Evolutionary conservation across 805 yeast genomes (phyloP).

Genomic region (Hanseniaspora thailandica): DNA sequence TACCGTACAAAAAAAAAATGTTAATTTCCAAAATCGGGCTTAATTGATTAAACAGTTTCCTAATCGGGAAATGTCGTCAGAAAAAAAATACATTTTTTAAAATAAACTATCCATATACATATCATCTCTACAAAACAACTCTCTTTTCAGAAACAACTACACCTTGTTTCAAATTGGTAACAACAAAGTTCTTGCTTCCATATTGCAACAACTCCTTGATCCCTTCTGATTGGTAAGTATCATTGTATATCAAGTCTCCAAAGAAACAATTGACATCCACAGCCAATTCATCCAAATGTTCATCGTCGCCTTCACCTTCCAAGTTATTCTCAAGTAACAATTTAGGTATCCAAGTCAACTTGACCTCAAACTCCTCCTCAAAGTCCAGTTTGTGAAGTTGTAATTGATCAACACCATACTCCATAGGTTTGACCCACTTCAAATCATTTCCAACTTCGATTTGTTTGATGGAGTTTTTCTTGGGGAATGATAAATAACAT

Average conservation of each 20-base stretch:
- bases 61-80: not conserved
- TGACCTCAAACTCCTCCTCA: constrained; percentile 49
- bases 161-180: constrained; percentile 58
- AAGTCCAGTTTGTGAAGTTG: constrained; percentile 46
- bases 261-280: constrained; percentile 58
- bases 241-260: constrained; percentile 48
- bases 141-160: constrained; percentile 46
- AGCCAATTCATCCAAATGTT: constrained; percentile 35
- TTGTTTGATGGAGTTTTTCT: constrained; percentile 43
- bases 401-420: constrained; percentile 50
- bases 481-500: constrained; percentile 49
- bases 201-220: constrained; percentile 57
- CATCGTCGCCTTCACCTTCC: constrained; percentile 27
- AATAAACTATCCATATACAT: not conserved
- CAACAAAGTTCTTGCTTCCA: constrained; percentile 52
- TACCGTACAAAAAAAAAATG: not conserved
- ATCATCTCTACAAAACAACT: constrained; percentile 30
- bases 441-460: constrained; percentile 30
- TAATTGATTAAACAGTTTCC: constrained; percentile 10
- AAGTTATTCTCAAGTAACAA: constrained; percentile 34
- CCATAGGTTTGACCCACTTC: constrained; percentile 37
- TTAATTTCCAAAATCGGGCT: too few species aligned
- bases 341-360: constrained; percentile 67
- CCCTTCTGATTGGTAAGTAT: constrained; percentile 39
- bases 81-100: not conserved